Evolutionary conservation across 2,329 filamentous ascomycete species (phyloP), one percentile per base, ranked within the genome.

Genomic region (Botrytis medusae): DNA sequence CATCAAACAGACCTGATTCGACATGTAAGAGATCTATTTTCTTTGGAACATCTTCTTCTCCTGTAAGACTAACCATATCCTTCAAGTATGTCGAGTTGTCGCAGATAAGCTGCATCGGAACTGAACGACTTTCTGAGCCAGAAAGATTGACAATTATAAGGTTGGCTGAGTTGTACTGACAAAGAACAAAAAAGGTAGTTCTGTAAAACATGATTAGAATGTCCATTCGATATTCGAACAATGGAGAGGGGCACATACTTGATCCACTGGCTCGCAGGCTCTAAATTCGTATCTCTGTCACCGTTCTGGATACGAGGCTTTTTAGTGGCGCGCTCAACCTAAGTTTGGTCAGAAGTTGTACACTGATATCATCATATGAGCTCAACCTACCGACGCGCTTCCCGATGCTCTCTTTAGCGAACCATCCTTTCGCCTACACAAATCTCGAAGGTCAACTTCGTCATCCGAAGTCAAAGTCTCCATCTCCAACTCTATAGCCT

Each of bases 51-150:
- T 57, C 16, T 32, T 48, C 40, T 10, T 61, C 34, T 57, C 18
- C 9, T 29, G 51, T 9, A 5, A 29, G n/a, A 57, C 18, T 6
- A 22, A 71, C n/a, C 29, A 44, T 5, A 29, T 65, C 18, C 18
- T 51, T 59, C 61, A 61, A 74, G 25, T n/a, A 51, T 54, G n/a
- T 10, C 3, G 72, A 65, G 34, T 73, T 64, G 10, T 71, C 72
- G 18, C 40, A 57, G 12, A 73, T 42, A 18, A 73, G 48, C 25
- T 59, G 25, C 7, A 54, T 71, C 46, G 72, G 67, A n/a, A 73
- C 29, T 16, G 48, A 32, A 4, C 54, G 65, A 18, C 64, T 51
- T 29, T 73, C 63, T n/a, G 10, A 60, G 37, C 16, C 6, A 48
- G 70, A 40, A 25, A 54, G 40, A 68, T 60, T 22, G 29, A 68